Conservation (phyloP, 306 rosid genomes). For the Cucurbita moschata region DNA sequence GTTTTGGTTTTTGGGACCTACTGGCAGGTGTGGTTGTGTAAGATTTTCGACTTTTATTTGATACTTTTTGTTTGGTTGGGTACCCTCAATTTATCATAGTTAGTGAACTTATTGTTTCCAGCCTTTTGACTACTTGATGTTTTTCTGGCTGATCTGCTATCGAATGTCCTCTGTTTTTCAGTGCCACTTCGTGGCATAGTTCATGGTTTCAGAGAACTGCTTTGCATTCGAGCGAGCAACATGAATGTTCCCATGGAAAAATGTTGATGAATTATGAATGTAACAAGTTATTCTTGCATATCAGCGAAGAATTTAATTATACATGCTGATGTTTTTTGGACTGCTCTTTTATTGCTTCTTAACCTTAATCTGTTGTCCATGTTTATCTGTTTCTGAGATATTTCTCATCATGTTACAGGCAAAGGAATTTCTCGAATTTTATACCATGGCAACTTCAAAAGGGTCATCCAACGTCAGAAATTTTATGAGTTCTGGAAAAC, state of each 20-base stretch:
- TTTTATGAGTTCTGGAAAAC: slow-evolving; percentile 72
- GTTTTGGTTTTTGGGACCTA: not conserved
- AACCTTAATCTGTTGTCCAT: not conserved
- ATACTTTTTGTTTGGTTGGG: not conserved
- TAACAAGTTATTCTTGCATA: not conserved
- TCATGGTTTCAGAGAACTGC: not conserved
- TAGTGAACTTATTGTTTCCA: not conserved
- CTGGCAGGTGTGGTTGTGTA: not conserved
- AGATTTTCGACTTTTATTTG: not conserved
- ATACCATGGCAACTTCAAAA: slow-evolving; percentile 71
- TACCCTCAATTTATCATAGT: not conserved
- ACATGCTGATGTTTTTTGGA: not conserved
- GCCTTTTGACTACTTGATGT: not conserved
- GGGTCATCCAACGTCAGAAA: slow-evolving; percentile 64
- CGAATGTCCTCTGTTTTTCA: not conserved
- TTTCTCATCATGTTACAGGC: slow-evolving; percentile 12
- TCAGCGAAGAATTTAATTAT: not conserved
- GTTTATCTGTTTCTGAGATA: not conserved
- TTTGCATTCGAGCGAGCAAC: not conserved
- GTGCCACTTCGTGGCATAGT: not conserved
- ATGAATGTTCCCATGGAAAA: not conserved
- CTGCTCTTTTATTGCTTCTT: not conserved
- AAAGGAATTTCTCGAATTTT: slow-evolving; percentile 27
- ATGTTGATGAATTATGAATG: not conserved
- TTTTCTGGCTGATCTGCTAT: not conserved